Evolutionary conservation across 1,139 yeast genomes (phyloP).

Genomic region (Kodamaea sp.): DNA sequence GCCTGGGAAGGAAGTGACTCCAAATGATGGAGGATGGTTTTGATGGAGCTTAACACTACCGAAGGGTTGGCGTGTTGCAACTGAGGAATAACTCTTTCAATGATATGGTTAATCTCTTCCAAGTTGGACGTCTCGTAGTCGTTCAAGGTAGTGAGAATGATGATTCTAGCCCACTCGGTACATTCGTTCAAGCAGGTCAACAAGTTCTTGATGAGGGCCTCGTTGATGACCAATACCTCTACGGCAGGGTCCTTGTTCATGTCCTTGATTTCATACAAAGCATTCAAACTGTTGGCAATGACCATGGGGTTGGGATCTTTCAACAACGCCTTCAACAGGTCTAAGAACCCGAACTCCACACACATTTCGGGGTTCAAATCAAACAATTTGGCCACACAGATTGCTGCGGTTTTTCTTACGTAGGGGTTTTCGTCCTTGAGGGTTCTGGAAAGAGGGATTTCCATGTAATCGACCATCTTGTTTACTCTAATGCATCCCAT

Average conservation of each 20-base stretch:
- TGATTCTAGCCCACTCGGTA: slow-evolving; percentile 98
- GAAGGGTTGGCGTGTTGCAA: slow-evolving; percentile 97
- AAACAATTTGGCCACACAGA: slow-evolving; percentile 93
- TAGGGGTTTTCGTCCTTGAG: slow-evolving; percentile 93
- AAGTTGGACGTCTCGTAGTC: slow-evolving; percentile 60
- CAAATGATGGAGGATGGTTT: slow-evolving; percentile 75
- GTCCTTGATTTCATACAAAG: slow-evolving; percentile 80
- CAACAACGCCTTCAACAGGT: slow-evolving; percentile 65
- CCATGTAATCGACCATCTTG: slow-evolving; percentile 93
- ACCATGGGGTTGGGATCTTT: slow-evolving; percentile 96
- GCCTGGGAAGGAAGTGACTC: slow-evolving; percentile 44
- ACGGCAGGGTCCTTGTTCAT: slow-evolving; percentile 53
- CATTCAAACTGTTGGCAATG: slow-evolving; percentile 87
- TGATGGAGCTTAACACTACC: slow-evolving; percentile 85
- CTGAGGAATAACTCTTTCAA: slow-evolving; percentile 92
- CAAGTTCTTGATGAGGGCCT: slow-evolving; percentile 59
- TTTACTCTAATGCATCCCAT: slow-evolving; percentile 98
- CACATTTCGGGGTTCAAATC: slow-evolving; percentile 83
- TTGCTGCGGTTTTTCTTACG: slow-evolving; percentile 96
- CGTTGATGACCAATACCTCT: slow-evolving; percentile 40
- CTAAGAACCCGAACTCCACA: slow-evolving; percentile 83
- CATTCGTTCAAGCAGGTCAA: slow-evolving; percentile 90
- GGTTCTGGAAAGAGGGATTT: slow-evolving; percentile 83
- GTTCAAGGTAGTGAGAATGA: slow-evolving; percentile 79
- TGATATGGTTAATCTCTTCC: slow-evolving; percentile 78